Percentiles rank a stretch among this genome's conserved stretches.
Conservation (phyloP, 805 yeast species). For the Wickerhamomyces canadensis region DNA sequence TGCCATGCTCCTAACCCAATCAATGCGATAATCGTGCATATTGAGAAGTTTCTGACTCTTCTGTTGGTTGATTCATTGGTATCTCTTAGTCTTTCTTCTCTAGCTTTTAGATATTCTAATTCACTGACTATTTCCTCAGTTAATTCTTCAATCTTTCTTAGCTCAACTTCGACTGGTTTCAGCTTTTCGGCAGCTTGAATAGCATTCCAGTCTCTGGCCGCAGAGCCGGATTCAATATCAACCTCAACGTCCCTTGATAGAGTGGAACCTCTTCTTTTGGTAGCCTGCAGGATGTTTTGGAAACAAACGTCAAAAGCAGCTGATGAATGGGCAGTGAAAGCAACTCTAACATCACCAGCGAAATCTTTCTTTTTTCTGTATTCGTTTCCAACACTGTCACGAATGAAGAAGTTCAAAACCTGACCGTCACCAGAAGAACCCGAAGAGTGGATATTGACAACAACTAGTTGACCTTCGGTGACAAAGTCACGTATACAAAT, state of each 20-base stretch:
- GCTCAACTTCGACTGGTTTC: slow-evolving; percentile 86
- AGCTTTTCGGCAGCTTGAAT: slow-evolving; percentile 89
- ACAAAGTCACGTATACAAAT: slow-evolving; percentile 93
- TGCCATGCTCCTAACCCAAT: slow-evolving; percentile 88
- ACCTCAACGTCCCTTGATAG: slow-evolving; percentile 72
- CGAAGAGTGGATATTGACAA: slow-evolving; percentile 68
- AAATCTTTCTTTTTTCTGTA: slow-evolving; percentile 74
- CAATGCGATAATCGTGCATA: slow-evolving; percentile 61
- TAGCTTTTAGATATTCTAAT: slow-evolving; percentile 72
- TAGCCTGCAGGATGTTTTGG: slow-evolving; percentile 46
- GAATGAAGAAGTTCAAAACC: slow-evolving; percentile 56
- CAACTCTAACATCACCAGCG: slow-evolving; percentile 64
- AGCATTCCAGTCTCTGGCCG: slow-evolving; percentile 97
- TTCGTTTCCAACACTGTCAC: slow-evolving; percentile 81
- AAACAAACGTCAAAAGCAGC: slow-evolving; percentile 92
- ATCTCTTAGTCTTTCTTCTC: slow-evolving; percentile 92
- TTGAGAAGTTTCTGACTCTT: slow-evolving; percentile 84
- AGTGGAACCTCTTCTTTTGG: slow-evolving; percentile 33
- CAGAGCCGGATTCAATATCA: slow-evolving; percentile 92
- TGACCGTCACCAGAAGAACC: slow-evolving; percentile 90
- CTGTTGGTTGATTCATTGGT: slow-evolving; percentile 95
- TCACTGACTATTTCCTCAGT: slow-evolving; percentile 77
- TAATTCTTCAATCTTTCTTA: slow-evolving; percentile 81
- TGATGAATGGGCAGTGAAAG: slow-evolving; percentile 78
- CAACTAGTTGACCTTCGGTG: slow-evolving; percentile 78